Percentiles rank a stretch among this genome's conserved stretches.
Conservation (phyloP, 257 asterid species). For the Lithospermum erythrorhizon region DNA sequence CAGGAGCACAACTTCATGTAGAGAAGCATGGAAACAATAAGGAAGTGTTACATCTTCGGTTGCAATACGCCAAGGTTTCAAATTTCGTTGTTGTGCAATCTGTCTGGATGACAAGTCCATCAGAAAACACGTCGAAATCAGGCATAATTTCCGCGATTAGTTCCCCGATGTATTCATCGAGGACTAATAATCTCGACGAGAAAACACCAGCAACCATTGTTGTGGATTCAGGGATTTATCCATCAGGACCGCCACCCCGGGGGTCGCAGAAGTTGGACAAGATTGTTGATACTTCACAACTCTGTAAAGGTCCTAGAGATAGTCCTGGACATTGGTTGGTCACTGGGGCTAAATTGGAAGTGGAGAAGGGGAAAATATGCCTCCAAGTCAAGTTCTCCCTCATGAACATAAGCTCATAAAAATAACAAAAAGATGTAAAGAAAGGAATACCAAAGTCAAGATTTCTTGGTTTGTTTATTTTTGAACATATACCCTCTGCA, state of each 20-base stretch:
- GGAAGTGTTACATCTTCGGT: conserved; percentile 50
- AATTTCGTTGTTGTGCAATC: conserved; percentile 42
- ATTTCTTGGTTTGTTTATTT: too few relatives aligned
- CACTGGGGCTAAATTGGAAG: conserved; percentile 69
- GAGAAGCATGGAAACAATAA: conserved; percentile 21
- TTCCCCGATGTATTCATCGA: conserved; percentile 46
- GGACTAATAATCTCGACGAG: conserved; percentile 32
- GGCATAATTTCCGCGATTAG: conserved; percentile 58
- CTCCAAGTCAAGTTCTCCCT: conserved; percentile 67
- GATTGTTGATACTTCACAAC: conserved; percentile 55
- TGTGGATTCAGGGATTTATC: conserved; percentile 69
- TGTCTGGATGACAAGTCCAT: conserved; percentile 51
- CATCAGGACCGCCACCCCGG: conserved; percentile 62
- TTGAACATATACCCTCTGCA: too few relatives aligned
- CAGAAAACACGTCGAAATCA: conserved; percentile 28
- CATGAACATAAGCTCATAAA: conserved; percentile 29
- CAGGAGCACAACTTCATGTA: conserved; percentile 78
- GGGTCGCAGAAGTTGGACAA: conserved; percentile 43
- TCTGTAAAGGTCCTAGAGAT: conserved; percentile 70
- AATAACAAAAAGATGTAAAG: too few relatives aligned
- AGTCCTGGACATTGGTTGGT: conserved; percentile 91
- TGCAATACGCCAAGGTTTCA: conserved; percentile 36
- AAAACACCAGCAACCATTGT: conserved; percentile 24
- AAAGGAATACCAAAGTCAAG: not conserved
- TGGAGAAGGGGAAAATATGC: conserved; percentile 72